Percentiles rank a stretch among this genome's conserved stretches.
Conservation (phyloP, 1,284 basidiomycete species). For the Trichosporon asahii region DNA sequence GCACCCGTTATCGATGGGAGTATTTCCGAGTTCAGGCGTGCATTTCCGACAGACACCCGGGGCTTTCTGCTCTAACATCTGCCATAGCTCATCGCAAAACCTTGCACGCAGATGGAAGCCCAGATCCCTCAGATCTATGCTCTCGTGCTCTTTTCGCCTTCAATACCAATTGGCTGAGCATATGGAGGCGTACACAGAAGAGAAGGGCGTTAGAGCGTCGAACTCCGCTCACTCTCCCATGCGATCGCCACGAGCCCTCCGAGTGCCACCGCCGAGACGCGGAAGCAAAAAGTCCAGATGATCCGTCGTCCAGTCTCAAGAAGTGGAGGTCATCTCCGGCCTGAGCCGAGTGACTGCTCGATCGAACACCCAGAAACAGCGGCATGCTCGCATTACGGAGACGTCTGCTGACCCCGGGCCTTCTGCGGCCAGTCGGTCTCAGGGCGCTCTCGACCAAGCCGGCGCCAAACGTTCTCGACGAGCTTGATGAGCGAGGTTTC, state of each 20-base stretch:
- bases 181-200: background rate
- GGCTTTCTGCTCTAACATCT: background rate
- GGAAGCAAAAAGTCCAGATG: constrained; percentile 4
- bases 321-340: constrained; percentile 4
- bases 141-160: background rate
- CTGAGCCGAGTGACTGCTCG: constrained; percentile 1
- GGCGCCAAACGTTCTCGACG: constrained; percentile 41
- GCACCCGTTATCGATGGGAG: background rate
- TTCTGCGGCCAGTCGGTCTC: background rate
- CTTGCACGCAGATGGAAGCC: too few species aligned
- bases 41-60: background rate
- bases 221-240: background rate
- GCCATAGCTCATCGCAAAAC: background rate
- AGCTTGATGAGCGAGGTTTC: constrained; percentile 53
- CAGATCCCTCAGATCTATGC: background rate
- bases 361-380: background rate
- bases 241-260: background rate
- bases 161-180: background rate
- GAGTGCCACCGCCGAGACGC: background rate
- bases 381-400: constrained; percentile 4
- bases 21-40: background rate
- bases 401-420: background rate
- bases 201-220: background rate
- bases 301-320: background rate
- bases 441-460: constrained; percentile 1